Conservation (phyloP, 2,329 filamentous ascomycete genomes). For the Botryotinia narcissicola region DNA sequence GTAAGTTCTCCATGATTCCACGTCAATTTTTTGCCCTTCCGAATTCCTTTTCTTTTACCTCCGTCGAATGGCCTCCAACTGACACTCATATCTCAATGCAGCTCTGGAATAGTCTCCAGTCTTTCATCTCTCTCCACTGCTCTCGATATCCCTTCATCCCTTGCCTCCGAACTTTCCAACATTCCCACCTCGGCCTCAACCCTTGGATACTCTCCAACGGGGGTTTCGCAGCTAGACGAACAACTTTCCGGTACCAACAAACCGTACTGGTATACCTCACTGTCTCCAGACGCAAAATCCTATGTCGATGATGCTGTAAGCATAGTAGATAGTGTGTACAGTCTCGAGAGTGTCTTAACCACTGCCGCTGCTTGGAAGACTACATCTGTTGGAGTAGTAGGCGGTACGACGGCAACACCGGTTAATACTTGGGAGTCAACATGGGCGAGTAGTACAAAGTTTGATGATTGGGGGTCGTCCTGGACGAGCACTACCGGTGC, state of each 20-base stretch:
- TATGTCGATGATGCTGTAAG: background rate
- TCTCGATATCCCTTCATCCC: background rate
- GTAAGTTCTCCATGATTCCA: background rate
- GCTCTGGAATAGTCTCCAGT: background rate
- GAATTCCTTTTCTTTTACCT: background rate
- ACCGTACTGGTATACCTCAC: background rate
- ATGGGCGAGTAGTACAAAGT: background rate
- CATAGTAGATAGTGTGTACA: background rate
- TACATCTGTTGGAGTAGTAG: background rate
- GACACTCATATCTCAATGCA: background rate
- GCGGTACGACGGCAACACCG: background rate
- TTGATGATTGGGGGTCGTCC: background rate
- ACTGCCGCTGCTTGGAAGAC: background rate
- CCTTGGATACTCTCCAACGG: background rate
- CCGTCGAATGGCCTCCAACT: background rate
- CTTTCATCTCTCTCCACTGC: background rate
- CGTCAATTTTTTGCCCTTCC: background rate
- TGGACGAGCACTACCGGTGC: background rate
- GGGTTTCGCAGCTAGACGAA: background rate
- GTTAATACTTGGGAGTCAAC: background rate
- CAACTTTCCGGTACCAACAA: background rate
- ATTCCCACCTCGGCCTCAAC: background rate
- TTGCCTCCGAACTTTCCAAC: background rate
- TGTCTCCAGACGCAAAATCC: background rate
- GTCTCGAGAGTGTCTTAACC: background rate